A percentile compares a stretch with the other conserved stretches of the same genome.
phyloP scores from a whole-genome alignment of 73 alveolate genomes.

The Breviolum minutum region DNA sequence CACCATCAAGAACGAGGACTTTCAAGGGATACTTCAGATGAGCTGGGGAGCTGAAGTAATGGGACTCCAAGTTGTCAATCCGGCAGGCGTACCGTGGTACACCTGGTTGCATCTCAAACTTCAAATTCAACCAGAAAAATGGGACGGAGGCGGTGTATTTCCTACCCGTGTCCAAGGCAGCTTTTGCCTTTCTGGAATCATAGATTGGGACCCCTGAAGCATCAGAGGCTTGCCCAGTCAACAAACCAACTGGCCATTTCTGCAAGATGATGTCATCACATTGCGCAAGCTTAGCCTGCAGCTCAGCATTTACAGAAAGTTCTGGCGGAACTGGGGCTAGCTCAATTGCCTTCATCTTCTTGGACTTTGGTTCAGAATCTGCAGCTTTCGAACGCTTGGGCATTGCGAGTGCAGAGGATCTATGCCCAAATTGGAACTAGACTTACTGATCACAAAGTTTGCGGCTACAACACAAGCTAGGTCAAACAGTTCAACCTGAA shows the following conservation, averaged over 20 bases:
- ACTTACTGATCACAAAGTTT: no score
- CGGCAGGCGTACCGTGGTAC: background rate
- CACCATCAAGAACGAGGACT: background rate
- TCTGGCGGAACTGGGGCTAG: background rate
- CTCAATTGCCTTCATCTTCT: background rate
- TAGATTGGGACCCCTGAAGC: background rate
- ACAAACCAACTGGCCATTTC: background rate
- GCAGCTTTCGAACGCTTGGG: no score
- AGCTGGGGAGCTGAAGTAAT: background rate
- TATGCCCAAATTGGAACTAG: no score
- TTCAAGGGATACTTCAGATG: background rate
- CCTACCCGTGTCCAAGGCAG: background rate
- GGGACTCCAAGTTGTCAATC: background rate
- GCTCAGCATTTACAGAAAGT: background rate
- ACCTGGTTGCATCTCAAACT: constrained; percentile 4
- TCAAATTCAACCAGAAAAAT: background rate
- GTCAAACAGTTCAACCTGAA: no score
- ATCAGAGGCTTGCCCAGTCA: background rate
- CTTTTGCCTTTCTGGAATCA: background rate
- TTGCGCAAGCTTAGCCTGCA: background rate
- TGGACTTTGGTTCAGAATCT: background rate
- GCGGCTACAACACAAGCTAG: no score
- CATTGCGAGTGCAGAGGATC: background rate
- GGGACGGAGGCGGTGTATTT: background rate
- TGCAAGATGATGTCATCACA: background rate